phyloP scores from a whole-genome alignment of 2,329 filamentous ascomycete species.

The Amauroascus verrucosus region DNA sequence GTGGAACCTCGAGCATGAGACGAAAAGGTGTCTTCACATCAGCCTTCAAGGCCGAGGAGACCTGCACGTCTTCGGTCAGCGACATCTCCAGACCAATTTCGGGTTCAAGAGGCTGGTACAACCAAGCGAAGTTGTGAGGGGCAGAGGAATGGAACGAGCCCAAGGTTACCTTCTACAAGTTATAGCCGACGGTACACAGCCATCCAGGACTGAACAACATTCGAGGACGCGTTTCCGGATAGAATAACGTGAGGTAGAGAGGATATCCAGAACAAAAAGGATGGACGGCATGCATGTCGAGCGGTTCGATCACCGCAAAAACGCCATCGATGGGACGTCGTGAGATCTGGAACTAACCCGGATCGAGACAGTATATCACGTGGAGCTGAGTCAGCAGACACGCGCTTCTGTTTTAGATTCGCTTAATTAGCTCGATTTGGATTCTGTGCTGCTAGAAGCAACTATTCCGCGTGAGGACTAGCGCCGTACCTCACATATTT shows the following conservation, averaged over 20 bases:
- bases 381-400: constrained; percentile 5
- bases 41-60: constrained; percentile 7
- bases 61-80: constrained; percentile 8
- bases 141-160: constrained; percentile 5
- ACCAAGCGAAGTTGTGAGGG: constrained; percentile 7
- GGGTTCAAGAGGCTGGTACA: constrained; percentile 4
- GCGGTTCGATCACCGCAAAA: constrained; percentile 10
- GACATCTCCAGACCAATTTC: background rate
- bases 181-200: constrained; percentile 5
- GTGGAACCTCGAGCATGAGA: constrained; percentile 30
- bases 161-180: constrained; percentile 10
- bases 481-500: background rate
- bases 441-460: background rate
- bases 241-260: background rate
- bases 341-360: constrained; percentile 14
- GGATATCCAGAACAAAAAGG: constrained; percentile 1
- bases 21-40: constrained; percentile 15
- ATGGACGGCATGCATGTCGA: constrained; percentile 14
- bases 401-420: constrained; percentile 11
- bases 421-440: constrained; percentile 14
- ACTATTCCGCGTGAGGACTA: background rate
- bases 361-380: constrained; percentile 9
- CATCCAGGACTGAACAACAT: constrained; percentile 5
- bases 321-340: constrained; percentile 14
- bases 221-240: constrained; percentile 4